Evolutionary conservation across 352 stramenopile genomes (phyloP), one percentile per base, ranked within the genome.

Genomic region (Phytophthora hybrid): DNA sequence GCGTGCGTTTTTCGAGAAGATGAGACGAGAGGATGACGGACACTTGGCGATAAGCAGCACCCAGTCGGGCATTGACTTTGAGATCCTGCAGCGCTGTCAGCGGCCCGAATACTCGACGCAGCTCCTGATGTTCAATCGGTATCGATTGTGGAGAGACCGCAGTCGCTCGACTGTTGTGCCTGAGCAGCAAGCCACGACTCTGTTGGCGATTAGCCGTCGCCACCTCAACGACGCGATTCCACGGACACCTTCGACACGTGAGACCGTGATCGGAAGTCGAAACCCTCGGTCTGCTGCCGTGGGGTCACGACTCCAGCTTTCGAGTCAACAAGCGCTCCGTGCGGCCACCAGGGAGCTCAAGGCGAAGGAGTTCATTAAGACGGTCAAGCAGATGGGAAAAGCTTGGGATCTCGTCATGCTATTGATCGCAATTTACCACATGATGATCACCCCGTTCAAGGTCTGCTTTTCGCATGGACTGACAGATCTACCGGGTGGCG

Each of bases 381-480:
- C 85, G 13, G 59, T 91, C 51, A 78, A 80, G 46, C 60, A 74
- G 16, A 11, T 81, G 6, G 76, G 69, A 9, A 86, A 85, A 21
- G 16, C 49, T 0, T 93, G 86, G 86, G 80, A 90, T 9, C n/a
- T 87, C 1, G 1, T 74, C 5, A 84, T 91, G 73, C 65, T 92
- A 0, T 19, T 88, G 19, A 65, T 87, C 18, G 69, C 78, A 7
- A 39, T 84, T 0, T 93, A 92, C 61, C 76, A 84, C 32, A 67
- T 76, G 19, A 26, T 88, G 3, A 58, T 80, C 19, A 81, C 74
- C 0, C 83, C 84, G 1, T 81, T 91, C 51, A 94, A 93, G 31
- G 80, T 88, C 10, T 89, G 76, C 21, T 93, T 91, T 29, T 78
- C 74, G 2, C 57, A 80, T 21, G 84, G 91, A 18, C 63, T 94